phyloP scores from a whole-genome alignment of 2,329 filamentous ascomycete species.

The Cryphonectria nitschkei region DNA sequence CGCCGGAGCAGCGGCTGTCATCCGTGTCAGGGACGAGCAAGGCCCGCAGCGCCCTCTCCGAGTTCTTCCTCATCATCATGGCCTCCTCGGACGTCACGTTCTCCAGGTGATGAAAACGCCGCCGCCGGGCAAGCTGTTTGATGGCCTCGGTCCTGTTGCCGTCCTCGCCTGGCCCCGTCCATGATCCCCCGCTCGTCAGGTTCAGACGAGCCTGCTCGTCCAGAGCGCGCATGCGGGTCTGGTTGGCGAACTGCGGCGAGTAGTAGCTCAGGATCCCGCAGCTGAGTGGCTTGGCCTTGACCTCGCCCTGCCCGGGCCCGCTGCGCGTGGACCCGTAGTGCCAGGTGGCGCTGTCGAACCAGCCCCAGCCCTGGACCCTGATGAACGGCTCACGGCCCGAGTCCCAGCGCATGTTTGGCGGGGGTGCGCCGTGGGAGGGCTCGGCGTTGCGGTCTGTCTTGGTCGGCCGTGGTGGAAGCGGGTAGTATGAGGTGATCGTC shows the following conservation, averaged over 20 bases:
- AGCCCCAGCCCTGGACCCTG: constrained; percentile 45
- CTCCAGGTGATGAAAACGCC: constrained; percentile 43
- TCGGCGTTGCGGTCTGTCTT: constrained; percentile 40
- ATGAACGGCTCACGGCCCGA: constrained; percentile 44
- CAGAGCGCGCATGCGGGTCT: constrained; percentile 37
- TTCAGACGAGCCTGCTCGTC: constrained; percentile 45
- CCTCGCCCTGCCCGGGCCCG: constrained; percentile 47
- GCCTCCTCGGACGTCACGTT: constrained; percentile 40
- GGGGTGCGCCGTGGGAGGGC: constrained; percentile 40
- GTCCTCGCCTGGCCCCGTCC: constrained; percentile 37
- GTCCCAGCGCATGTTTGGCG: constrained; percentile 42
- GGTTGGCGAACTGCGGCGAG: constrained; percentile 40
- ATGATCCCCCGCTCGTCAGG: constrained; percentile 45
- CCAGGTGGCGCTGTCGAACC: constrained; percentile 49
- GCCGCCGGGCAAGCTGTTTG: constrained; percentile 40
- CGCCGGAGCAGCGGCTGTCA: constrained; percentile 40
- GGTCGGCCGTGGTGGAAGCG: constrained; percentile 43
- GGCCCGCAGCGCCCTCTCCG: constrained; percentile 38
- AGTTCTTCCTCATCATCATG: constrained; percentile 38
- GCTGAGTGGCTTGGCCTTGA: constrained; percentile 42
- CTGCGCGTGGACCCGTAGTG: constrained; percentile 46
- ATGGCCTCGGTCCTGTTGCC: constrained; percentile 38
- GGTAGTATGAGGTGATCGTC: constrained; percentile 38
- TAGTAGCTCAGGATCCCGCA: constrained; percentile 53
- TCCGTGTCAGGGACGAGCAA: constrained; percentile 33